Evolutionary conservation across 495 filamentous ascomycete species (phyloP), one percentile per base, ranked within the genome.

Genomic region (Penicillium atrosanguineum): DNA sequence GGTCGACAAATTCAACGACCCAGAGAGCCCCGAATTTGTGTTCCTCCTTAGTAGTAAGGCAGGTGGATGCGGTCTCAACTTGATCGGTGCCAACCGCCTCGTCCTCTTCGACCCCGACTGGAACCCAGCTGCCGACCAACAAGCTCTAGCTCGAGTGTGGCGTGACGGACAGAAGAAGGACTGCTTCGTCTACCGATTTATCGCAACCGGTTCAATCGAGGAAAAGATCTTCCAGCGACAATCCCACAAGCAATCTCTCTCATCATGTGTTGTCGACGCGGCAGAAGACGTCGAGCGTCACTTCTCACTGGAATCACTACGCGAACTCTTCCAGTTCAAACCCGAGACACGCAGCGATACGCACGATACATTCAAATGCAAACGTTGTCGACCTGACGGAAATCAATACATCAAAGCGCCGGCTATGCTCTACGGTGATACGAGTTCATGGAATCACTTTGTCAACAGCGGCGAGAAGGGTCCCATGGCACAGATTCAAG

Each of bases 171-270:
- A 99, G 65, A 97, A 96, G 79, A 99, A 99, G 63, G 92, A 97
- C 65, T 97, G 95, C 59, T 97, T 99, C 61, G 94, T 99, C 21
- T 99, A 99, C 74, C 89, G 95, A 28, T 97, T 99, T 75, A 97
- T 99, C 58, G 88, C 91, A 1, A 97, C 95, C 0, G 94, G 95
- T 1, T 95, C 94, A 0, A 99, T 99, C 64, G 94, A 99, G 65
- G 94, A 99, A 71, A 99, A 99, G 76, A 97, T 99, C 65, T 99
- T 99, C 79, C 95, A 97, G 71, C 84, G 94, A 7, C 94, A 99
- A 65, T 94, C 89, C 4, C 94, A 99, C 78, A 99, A 99, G 70
- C 95, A 97, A 69, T 93, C 90, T 0, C 79, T 99, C 6, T 96
- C 90, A 0, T 94, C 90, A 0, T 97, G 94, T 66, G 95, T 99